These are phyloP conservation scores for Azolla pinnata DNA, from an alignment of 75 land plant species.

Conservation along the genomic window DNA sequence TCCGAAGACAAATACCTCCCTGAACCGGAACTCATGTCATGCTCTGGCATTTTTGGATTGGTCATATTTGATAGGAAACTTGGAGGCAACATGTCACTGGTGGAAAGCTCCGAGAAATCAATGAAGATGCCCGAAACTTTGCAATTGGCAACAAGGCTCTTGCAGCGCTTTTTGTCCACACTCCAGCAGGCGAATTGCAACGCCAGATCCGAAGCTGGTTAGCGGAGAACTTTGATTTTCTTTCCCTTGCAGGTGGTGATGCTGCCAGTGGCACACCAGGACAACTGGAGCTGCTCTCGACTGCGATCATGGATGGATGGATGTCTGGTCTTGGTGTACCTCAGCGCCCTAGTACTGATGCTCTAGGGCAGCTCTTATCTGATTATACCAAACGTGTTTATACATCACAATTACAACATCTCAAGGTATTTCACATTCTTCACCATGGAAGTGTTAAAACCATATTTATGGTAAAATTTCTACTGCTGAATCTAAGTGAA, in stretches of 20 bases:
- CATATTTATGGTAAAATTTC: too few relatives aligned
- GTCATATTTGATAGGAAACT: constrained; percentile 47
- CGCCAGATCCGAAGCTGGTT: constrained; percentile 93
- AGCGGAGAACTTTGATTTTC: constrained; percentile 89
- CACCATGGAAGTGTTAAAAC: too few relatives aligned
- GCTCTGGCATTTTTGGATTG: too few relatives aligned
- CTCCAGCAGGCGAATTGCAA: constrained; percentile 99
- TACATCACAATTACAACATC: constrained; percentile 84
- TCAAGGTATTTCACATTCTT: constrained; percentile 54
- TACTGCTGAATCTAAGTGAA: too few relatives aligned
- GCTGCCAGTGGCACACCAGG: constrained; percentile 53
- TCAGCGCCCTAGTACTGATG: constrained; percentile 75
- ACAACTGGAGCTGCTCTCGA: constrained; percentile 87
- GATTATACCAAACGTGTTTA: constrained; percentile 88
- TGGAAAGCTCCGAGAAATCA: constrained; percentile 80
- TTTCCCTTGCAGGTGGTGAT: constrained; percentile 80
- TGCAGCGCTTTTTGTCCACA: constrained; percentile 97
- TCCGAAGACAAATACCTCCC: too few relatives aligned
- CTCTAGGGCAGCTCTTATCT: constrained; percentile 85
- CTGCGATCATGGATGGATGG: constrained; percentile 99
- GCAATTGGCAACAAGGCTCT: constrained; percentile 85
- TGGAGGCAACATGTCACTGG: constrained; percentile 94
- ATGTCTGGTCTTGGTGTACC: constrained; percentile 99
- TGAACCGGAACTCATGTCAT: too few relatives aligned
- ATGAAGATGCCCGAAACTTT: constrained; percentile 86